Conservation (phyloP, 2,329 filamentous ascomycete genomes). For the Ceratocystis cubensis region DNA sequence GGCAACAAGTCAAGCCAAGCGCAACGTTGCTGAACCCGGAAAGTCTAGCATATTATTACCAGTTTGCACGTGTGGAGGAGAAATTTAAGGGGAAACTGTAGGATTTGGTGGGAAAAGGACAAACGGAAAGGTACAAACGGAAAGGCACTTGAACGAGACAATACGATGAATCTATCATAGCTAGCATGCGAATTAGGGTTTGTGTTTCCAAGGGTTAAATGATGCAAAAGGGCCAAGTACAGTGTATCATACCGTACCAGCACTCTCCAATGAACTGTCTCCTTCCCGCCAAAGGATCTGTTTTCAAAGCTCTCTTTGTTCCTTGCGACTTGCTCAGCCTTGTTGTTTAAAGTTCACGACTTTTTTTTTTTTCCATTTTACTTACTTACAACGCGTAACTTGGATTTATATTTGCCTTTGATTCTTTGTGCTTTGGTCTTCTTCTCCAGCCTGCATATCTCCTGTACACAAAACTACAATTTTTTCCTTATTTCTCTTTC, state of each 20-base stretch:
- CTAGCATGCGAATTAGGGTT: neutral
- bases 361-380: neutral
- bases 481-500: neutral
- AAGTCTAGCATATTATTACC: constrained; percentile 66
- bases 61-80: constrained; percentile 41
- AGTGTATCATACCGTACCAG: neutral
- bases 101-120: too few relatives aligned
- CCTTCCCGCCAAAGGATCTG: neutral
- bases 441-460: neutral
- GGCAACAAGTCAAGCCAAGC: constrained; percentile 58
- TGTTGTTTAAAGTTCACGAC: neutral
- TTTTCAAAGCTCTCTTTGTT: constrained; percentile 3
- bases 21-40: constrained; percentile 66
- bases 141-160: too few relatives aligned
- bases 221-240: neutral
- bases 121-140: too few relatives aligned
- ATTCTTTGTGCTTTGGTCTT: neutral
- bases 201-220: neutral
- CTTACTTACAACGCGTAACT: neutral
- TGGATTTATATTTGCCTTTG: neutral
- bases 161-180: too few relatives aligned
- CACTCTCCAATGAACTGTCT: neutral
- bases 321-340: neutral
- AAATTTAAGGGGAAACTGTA: neutral
- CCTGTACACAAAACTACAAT: neutral